Evolutionary conservation across 108 stramenopile species (phyloP).

Genomic region (Nitzschia sp.): DNA sequence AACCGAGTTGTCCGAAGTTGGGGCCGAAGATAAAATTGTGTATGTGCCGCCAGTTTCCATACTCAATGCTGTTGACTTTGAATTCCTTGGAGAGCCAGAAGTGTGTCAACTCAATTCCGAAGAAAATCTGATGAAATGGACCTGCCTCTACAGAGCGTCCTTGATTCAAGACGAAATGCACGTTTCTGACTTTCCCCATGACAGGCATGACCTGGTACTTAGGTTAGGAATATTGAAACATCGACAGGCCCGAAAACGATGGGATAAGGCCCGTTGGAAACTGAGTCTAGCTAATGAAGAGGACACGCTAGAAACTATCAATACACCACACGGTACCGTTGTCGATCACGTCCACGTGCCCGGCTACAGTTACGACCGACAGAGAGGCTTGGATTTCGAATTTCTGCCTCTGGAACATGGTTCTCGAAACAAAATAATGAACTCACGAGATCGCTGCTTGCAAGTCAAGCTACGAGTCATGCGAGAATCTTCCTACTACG

Average conservation of each 20-base stretch:
- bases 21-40: constrained; percentile 21
- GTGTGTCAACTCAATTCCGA: constrained; percentile 23
- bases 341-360: constrained; percentile 53
- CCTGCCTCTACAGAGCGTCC: constrained; percentile 41
- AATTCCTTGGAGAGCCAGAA: constrained; percentile 44
- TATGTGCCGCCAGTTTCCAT: constrained; percentile 56
- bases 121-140: constrained; percentile 37
- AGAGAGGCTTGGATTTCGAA: constrained; percentile 38
- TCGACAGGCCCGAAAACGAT: constrained; percentile 35
- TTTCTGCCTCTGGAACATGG: constrained; percentile 39
- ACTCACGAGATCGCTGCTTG: constrained; percentile 34
- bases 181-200: constrained; percentile 53
- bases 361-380: constrained; percentile 22
- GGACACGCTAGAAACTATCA: constrained; percentile 40
- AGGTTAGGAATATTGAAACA: constrained; percentile 45
- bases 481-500: constrained; percentile 50
- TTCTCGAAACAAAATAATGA: neutral
- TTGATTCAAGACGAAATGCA: constrained; percentile 43
- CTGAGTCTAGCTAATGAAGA: constrained; percentile 42
- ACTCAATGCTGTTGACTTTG: constrained; percentile 46
- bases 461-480: constrained; percentile 38
- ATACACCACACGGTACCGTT: constrained; percentile 43
- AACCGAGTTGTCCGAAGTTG: neutral
- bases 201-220: constrained; percentile 45
- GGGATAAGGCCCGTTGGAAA: constrained; percentile 51